phyloP scores from a whole-genome alignment of 1,284 basidiomycete species.

The Microbotryum scabiosae region DNA sequence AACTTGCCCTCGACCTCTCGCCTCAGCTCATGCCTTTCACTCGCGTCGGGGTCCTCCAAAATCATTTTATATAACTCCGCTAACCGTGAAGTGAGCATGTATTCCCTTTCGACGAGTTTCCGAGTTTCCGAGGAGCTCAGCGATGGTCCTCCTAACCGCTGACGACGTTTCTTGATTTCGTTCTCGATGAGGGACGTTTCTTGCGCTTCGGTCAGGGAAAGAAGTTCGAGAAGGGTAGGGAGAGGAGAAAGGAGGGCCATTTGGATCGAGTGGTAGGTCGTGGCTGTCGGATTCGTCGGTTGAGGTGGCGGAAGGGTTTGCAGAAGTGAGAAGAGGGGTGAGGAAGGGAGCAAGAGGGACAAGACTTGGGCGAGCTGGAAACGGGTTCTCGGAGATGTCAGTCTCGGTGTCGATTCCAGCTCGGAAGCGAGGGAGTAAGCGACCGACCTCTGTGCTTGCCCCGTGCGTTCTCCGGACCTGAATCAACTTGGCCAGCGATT shows the following conservation, averaged over 20 bases:
- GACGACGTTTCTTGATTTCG: constrained; percentile 67
- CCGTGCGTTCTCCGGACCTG: constrained; percentile 56
- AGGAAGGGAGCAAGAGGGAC: constrained; percentile 63
- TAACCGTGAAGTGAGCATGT: constrained; percentile 36
- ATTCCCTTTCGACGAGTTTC: constrained; percentile 32
- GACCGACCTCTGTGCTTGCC: constrained; percentile 51
- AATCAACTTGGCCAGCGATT: constrained; percentile 67
- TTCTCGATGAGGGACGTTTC: constrained; percentile 52
- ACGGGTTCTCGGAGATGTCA: not conserved
- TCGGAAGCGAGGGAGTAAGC: not conserved
- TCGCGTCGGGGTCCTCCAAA: constrained; percentile 63
- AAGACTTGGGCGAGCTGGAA: constrained; percentile 60
- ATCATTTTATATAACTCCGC: constrained; percentile 58
- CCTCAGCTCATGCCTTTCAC: constrained; percentile 55
- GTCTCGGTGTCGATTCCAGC: not conserved
- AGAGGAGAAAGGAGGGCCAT: constrained; percentile 60
- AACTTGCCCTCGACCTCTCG: constrained; percentile 62
- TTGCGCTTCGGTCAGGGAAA: constrained; percentile 52
- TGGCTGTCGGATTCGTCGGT: constrained; percentile 56
- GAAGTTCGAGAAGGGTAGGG: constrained; percentile 58
- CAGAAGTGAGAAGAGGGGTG: constrained; percentile 57
- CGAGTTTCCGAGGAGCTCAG: constrained; percentile 38
- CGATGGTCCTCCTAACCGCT: constrained; percentile 56
- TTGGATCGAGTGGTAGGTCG: constrained; percentile 49
- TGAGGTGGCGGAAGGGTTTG: constrained; percentile 64